Base-by-base conservation (phyloP, 306 rosid species). In the Ziziphus jujuba region DNA sequence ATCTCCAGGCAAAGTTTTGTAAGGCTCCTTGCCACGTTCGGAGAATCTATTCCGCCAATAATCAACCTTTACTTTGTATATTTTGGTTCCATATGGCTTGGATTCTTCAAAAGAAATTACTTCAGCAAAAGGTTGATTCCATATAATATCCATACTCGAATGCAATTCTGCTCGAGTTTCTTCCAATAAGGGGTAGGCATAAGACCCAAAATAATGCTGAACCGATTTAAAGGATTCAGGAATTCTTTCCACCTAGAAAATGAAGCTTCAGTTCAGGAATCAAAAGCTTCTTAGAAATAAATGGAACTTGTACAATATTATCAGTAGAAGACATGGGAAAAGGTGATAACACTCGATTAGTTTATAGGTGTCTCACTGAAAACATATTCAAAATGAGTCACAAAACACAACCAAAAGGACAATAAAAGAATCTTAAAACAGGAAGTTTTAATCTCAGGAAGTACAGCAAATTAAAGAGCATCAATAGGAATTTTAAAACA, bases 1-100 rank as follows among this genome's bases (percentile, higher is more conserved):
- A 80, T 90, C 95, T 28, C 97, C 97, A 0, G 74, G 73, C 71
- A 85, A 71, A 52, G 87, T 80, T 77, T 79, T 84, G 80, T 87
- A 85, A 9, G 81, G 66, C 56, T 78, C 92, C 73, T 84, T 87
- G 5, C 95, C 86, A 20, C 63, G 59, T n/a, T 70, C 74, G 58
- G 63, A 35, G 20, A 56, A 85, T 66, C 83, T 74, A 57, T 87
- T 91, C 56, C 51, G 69, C 95, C 95, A 90, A 40, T 1, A 59
- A 51, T 65, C 65, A 62, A 87, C 80, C 35, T 24, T 63, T 36
- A 86, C 61, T 31, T 69, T 70, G 61, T 86, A 91, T 14, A 76
- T 23, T 9, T 44, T 60, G 0, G 35, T 4, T 11, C 67, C 72
- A 51, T 45, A 17, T 0, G 82, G 73, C 23, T 51, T 33, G 9